phyloP scores from a whole-genome alignment of 1,139 yeast genomes.

The Saccharomycopsis crataegensis region DNA sequence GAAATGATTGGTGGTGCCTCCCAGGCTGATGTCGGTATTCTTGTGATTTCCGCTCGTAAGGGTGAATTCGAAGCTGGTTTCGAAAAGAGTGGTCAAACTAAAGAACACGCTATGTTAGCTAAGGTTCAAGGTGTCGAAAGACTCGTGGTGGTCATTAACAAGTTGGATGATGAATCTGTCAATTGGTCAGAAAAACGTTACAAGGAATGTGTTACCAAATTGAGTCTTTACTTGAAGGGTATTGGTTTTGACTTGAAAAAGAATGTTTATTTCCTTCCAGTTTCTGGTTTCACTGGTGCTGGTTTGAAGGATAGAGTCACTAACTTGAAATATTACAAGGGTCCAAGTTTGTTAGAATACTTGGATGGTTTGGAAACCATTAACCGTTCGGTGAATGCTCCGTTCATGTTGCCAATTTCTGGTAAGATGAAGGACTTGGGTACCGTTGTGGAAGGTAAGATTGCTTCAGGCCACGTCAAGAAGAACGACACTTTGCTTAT shows the following conservation, averaged over 20 bases:
- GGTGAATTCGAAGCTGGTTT: constrained; percentile 99
- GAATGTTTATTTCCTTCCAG: constrained; percentile 91
- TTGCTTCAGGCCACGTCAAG: constrained; percentile 89
- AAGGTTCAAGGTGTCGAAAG: constrained; percentile 97
- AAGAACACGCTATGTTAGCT: constrained; percentile 97
- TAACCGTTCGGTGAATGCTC: constrained; percentile 84
- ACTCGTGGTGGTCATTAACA: constrained; percentile 87
- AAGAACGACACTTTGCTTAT: constrained; percentile 68
- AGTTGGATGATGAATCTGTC: constrained; percentile 98
- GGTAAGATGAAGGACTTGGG: constrained; percentile 96
- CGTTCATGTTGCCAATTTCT: constrained; percentile 94
- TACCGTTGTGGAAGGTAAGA: constrained; percentile 94
- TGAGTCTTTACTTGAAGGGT: constrained; percentile 72
- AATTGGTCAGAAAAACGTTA: constrained; percentile 94
- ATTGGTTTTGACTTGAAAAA: constrained; percentile 80
- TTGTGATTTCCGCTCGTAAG: constrained; percentile 95
- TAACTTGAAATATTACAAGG: constrained; percentile 86
- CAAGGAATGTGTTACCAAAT: constrained; percentile 86
- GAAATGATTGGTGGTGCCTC: constrained; percentile 99
- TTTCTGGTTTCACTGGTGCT: constrained; percentile 95
- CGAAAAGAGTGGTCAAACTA: constrained; percentile 98
- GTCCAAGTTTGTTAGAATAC: constrained; percentile 86
- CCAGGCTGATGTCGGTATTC: constrained; percentile 96
- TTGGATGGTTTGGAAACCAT: constrained; percentile 77
- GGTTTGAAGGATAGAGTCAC: constrained; percentile 85